A percentile compares a stretch with the other conserved stretches of the same genome.
Conservation (phyloP, 2,329 filamentous ascomycete genomes). For the Monilinia fructigena region DNA sequence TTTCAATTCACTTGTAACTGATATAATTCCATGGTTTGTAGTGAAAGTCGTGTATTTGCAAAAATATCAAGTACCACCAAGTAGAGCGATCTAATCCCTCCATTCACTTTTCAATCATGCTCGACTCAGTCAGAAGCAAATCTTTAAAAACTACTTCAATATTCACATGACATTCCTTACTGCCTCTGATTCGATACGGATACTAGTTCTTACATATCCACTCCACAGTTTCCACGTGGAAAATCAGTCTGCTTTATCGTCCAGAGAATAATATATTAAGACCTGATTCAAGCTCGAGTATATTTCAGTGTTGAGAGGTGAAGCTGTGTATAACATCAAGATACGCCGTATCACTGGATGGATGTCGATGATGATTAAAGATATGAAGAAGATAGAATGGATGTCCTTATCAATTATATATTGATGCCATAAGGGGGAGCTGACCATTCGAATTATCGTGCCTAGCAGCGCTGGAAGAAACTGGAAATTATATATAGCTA, state of each 20-base stretch:
- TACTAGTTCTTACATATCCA: no score
- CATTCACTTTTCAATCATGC: not conserved
- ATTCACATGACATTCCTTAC: not conserved
- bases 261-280: not conserved
- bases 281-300: not conserved
- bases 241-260: not conserved
- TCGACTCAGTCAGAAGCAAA: not conserved
- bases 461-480: not conserved
- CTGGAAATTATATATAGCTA: not conserved
- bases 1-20: no score
- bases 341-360: no score
- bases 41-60: not conserved
- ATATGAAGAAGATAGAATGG: not conserved
- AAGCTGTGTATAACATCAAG: not conserved
- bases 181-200: not conserved
- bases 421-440: not conserved
- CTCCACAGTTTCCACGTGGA: no score
- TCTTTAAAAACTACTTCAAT: not conserved
- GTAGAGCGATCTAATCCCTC: not conserved
- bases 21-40: no score
- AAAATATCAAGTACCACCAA: not conserved
- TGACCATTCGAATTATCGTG: no score
- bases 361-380: not conserved
- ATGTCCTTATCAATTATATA: no score
- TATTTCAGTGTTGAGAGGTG: not conserved